These are phyloP conservation scores for Ustilago xerochloae DNA, from an alignment of 1,284 basidiomycete genomes.

Conservation along the genomic window DNA sequence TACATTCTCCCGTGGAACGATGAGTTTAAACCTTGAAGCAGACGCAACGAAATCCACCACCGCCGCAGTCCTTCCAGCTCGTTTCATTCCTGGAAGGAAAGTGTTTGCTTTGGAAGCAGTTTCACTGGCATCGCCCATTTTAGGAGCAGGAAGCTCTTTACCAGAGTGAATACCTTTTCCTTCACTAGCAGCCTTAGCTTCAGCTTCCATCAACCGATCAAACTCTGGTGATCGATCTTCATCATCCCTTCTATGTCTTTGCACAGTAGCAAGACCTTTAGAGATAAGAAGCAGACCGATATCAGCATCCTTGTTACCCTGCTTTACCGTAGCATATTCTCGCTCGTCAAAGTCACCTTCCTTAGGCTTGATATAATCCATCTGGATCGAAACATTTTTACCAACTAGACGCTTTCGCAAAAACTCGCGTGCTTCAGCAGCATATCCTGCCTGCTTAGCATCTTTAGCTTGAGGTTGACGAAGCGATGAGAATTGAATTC, in stretches of 20 bases:
- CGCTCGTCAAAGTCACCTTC: conserved; percentile 63
- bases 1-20: conserved; percentile 59
- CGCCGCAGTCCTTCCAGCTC: conserved; percentile 82
- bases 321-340: conserved; percentile 57
- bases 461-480: conserved; percentile 78
- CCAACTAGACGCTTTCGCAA: conserved; percentile 63
- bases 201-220: conserved; percentile 93
- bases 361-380: conserved; percentile 64
- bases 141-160: conserved; percentile 78
- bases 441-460: conserved; percentile 86
- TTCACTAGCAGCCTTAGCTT: conserved; percentile 82
- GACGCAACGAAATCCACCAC: conserved; percentile 90
- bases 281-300: conserved; percentile 91
- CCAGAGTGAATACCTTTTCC: conserved; percentile 89
- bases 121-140: conserved; percentile 84
- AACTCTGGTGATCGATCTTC: conserved; percentile 93
- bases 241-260: conserved; percentile 90
- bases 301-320: conserved; percentile 71
- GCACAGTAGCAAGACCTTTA: conserved; percentile 87
- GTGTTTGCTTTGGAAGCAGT: conserved; percentile 60
- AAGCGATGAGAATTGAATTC: conserved; percentile 88
- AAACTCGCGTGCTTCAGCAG: conserved; percentile 84
- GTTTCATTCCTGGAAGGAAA: conserved; percentile 91
- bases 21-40: conserved; percentile 55
- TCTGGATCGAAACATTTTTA: conserved; percentile 57